Percentiles rank a stretch among this genome's conserved stretches.
Conservation (phyloP, 139 green algal species). For the Coelastrella sp. region DNA sequence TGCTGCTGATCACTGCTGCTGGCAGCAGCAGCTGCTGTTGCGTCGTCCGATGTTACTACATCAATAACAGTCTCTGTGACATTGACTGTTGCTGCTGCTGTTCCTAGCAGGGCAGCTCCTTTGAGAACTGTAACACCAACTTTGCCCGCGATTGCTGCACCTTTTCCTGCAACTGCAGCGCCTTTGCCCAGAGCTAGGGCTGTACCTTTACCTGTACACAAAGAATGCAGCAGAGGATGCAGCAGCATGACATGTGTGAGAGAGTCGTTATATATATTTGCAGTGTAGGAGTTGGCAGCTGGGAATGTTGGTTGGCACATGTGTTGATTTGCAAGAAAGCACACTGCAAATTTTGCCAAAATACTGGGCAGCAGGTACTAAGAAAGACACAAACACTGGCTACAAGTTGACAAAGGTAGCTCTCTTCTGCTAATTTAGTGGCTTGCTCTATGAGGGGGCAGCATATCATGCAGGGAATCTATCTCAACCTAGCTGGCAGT, state of each 20-base stretch:
- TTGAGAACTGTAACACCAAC: constrained; percentile 22
- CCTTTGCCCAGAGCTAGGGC: constrained; percentile 15
- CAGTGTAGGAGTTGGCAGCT: no score
- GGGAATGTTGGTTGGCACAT: no score
- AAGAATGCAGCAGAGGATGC: neutral
- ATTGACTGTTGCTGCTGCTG: constrained; percentile 45
- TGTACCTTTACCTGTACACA: constrained; percentile 12
- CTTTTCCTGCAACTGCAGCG: constrained; percentile 26
- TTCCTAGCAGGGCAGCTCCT: constrained; percentile 21
- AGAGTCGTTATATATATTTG: neutral
- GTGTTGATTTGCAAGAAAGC: no score
- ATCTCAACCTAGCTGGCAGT: no score
- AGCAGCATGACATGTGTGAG: neutral
- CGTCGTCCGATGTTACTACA: neutral
- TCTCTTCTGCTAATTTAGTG: no score
- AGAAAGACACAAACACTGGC: no score
- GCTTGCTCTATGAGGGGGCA: no score
- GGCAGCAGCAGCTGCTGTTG: neutral
- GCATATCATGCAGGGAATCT: no score
- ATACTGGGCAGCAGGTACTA: no score
- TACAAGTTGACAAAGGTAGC: no score
- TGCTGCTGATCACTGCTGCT: constrained; percentile 3
- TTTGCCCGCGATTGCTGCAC: constrained; percentile 36
- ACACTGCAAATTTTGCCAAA: no score
- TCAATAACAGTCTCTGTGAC: constrained; percentile 29